Percentiles rank a stretch among this genome's conserved stretches.
phyloP scores from a whole-genome alignment of 1,284 basidiomycete species.

The Cryptococcus deneoformans region DNA sequence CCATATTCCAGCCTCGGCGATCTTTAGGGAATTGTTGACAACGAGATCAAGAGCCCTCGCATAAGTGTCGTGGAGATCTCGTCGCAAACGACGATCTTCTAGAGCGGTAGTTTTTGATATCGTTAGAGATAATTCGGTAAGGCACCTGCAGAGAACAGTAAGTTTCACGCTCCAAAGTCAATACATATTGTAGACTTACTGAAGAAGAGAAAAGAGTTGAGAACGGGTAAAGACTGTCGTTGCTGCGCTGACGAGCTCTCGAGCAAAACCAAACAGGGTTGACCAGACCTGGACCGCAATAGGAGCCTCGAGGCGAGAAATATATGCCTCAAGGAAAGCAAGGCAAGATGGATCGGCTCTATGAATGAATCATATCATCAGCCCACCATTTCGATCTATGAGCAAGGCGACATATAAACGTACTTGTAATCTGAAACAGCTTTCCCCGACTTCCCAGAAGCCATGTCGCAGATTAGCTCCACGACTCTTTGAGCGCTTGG shows the following conservation, averaged over 20 bases:
- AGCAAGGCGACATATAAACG: background rate
- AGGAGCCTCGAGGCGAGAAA: constrained; percentile 80
- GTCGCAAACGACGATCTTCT: constrained; percentile 83
- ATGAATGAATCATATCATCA: constrained; percentile 51
- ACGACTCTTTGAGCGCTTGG: constrained; percentile 85
- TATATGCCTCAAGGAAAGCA: constrained; percentile 79
- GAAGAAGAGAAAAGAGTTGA: constrained; percentile 67
- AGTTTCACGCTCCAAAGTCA: background rate
- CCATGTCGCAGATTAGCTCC: constrained; percentile 78
- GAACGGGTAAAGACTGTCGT: constrained; percentile 60
- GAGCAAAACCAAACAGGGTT: constrained; percentile 71
- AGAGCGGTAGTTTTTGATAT: constrained; percentile 82
- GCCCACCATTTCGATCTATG: constrained; percentile 10
- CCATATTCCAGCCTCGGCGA: constrained; percentile 54
- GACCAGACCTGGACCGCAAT: constrained; percentile 89
- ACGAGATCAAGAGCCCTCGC: constrained; percentile 80
- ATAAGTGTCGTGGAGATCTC: constrained; percentile 89
- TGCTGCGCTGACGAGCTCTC: constrained; percentile 64
- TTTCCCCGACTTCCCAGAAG: constrained; percentile 21
- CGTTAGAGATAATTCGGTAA: constrained; percentile 72
- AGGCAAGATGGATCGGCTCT: constrained; percentile 42
- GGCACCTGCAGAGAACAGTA: constrained; percentile 57
- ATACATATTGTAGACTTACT: constrained; percentile 52
- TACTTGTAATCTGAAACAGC: constrained; percentile 14
- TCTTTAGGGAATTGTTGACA: constrained; percentile 67